Conservation (phyloP, 345 rosid species). For the sweet orange (Citrus sinensis) region DVS_A1.0 CM039169.1:2561001-2561500, state of each 20-base stretch:
- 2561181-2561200: too few relatives aligned
- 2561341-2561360: background rate
- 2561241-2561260: background rate
- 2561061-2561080: too few relatives aligned
- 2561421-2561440: background rate
- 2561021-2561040: too few relatives aligned
- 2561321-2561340: background rate
- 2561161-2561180: background rate
- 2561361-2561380: background rate
- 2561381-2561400: background rate
- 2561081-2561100: too few relatives aligned
- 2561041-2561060: too few relatives aligned
- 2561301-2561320: background rate
- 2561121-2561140: too few relatives aligned
- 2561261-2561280: conserved; percentile 1
- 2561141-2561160: too few relatives aligned
- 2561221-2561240: too few relatives aligned
- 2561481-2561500: background rate
- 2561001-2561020: too few relatives aligned
- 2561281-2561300: background rate
- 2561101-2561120: background rate
- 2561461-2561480: conserved; percentile 2
- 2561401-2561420: background rate
- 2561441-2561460: background rate
- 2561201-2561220: too few relatives aligned